Evolutionary conservation across 176 grass and related monocot species (phyloP).

Genomic region (Phoenix dactylifera): DNA sequence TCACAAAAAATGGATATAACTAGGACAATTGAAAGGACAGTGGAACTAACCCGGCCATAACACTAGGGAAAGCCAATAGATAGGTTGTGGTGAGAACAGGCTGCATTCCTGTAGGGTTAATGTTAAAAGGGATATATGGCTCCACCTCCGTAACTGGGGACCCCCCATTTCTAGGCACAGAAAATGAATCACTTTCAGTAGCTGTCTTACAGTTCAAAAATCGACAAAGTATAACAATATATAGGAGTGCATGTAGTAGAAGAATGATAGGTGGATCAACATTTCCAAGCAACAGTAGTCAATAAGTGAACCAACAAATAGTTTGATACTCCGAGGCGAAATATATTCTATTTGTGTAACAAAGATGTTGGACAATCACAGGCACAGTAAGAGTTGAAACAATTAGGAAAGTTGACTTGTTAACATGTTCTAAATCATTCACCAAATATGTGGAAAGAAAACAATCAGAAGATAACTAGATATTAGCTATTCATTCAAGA

Average conservation of each 20-base stretch:
- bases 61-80: conserved; percentile 82
- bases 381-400: too few species aligned
- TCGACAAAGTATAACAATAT: not conserved
- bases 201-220: not conserved
- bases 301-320: too few species aligned
- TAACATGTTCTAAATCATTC: too few species aligned
- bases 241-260: not conserved
- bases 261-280: too few species aligned
- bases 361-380: too few species aligned
- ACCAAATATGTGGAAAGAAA: too few species aligned
- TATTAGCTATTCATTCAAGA: too few species aligned
- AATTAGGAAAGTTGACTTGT: too few species aligned
- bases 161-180: conserved; percentile 31
- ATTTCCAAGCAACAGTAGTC: too few species aligned
- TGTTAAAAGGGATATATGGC: conserved; percentile 95
- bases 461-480: too few species aligned
- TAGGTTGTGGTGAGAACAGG: conserved; percentile 87
- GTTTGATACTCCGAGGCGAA: too few species aligned
- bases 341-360: too few species aligned
- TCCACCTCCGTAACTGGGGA: conserved; percentile 82
- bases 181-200: not conserved
- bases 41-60: conserved; percentile 63
- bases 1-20: conserved; percentile 1
- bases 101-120: conserved; percentile 95
- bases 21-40: not conserved